Percentiles rank a stretch among this genome's conserved stretches.
Evolutionary conservation across 306 rosid species (phyloP).

Genomic region (cucumber (Cucumis sativus)): DNA sequence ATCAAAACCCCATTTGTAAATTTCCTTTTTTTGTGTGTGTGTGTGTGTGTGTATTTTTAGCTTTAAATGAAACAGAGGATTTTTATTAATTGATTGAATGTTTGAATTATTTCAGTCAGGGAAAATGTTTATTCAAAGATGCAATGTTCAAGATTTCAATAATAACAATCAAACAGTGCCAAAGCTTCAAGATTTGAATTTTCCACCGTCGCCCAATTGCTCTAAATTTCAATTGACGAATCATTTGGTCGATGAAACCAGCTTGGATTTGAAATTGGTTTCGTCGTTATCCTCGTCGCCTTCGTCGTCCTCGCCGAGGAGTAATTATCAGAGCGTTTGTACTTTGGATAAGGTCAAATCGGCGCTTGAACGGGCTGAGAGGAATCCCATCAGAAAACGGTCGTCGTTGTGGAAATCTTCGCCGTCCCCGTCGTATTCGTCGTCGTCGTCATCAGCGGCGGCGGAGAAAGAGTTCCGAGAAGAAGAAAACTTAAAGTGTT

Average conservation of each 20-base stretch:
- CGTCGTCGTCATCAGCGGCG: conserved; percentile 40
- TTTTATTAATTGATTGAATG: not conserved
- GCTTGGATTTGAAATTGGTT: conserved; percentile 46
- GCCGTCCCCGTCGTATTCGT: conserved; percentile 14
- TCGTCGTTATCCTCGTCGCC: conserved; percentile 26
- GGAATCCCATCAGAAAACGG: conserved; percentile 55
- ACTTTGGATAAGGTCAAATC: conserved; percentile 90
- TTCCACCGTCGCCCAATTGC: conserved; percentile 42
- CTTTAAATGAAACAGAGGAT: not conserved
- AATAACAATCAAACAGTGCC: conserved; percentile 24
- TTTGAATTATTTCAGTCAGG: conserved; percentile 57
- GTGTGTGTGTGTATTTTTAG: not conserved
- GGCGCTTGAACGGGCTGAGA: conserved; percentile 86
- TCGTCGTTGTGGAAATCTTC: conserved; percentile 31
- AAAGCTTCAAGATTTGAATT: conserved; percentile 64
- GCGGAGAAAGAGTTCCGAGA: conserved; percentile 38
- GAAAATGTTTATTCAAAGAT: conserved; percentile 60
- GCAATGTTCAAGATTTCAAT: conserved; percentile 30
- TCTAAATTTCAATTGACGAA: conserved; percentile 17
- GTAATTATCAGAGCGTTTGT: conserved; percentile 73
- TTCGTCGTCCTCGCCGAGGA: conserved; percentile 21
- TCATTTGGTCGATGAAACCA: conserved; percentile 46
- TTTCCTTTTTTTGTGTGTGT: not conserved
- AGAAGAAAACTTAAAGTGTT: conserved; percentile 15
- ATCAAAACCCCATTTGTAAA: not conserved